Base-by-base conservation (phyloP, 2,329 filamentous ascomycete genomes). In the Ampelomyces quisqualis region DNA sequence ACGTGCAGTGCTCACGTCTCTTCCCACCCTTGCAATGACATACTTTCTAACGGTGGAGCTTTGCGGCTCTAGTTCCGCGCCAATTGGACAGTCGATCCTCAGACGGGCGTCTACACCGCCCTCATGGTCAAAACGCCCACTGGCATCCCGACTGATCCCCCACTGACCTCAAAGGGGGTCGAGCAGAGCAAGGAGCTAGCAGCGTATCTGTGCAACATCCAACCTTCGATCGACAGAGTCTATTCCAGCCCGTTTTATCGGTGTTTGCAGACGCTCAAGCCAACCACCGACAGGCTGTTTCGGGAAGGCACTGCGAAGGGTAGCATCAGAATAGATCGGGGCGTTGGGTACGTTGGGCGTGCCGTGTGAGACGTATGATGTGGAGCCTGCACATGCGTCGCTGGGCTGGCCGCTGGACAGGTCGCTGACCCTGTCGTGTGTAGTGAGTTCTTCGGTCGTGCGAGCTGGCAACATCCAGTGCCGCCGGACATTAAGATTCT, bases 371-470 rank as follows among this genome's bases (percentile, higher is more conserved):
- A n/a, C n/a, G n/a, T n/a, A n/a, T n/a, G n/a, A n/a, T 18, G 29
- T 19, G 29, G 29, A 15, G 29, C 11, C 20, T 38, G 8, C 9
- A n/a, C 7, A 17, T 27, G 37, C 23, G 19, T 9, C 14, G 21
- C 10, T n/a, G 23, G 18, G 11, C 5, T 11, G 17, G 11, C 17
- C n/a, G n/a, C n/a, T n/a, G n/a, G n/a, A n/a, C n/a, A n/a, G 55
- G 70, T 73, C 40, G 80, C 79, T 9, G 29, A 47, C 49, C 33
- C 49, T 32, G 26, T 27, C 19, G 15, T 13, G 43, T 15, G 83
- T 26, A 85, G 88, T 47, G 93, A 98, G 73, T 97, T 93, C 85
- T 97, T 93, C 66, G 93, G 93, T 18, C 77, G 81, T 33, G 89
- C 90, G 11, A 82, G 82, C 45, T 96, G 95, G 68, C 78, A 86